These are phyloP conservation scores for Rubus parviflorus DNA, from an alignment of 306 rosid genomes.

Conservation along the genomic window DNA sequence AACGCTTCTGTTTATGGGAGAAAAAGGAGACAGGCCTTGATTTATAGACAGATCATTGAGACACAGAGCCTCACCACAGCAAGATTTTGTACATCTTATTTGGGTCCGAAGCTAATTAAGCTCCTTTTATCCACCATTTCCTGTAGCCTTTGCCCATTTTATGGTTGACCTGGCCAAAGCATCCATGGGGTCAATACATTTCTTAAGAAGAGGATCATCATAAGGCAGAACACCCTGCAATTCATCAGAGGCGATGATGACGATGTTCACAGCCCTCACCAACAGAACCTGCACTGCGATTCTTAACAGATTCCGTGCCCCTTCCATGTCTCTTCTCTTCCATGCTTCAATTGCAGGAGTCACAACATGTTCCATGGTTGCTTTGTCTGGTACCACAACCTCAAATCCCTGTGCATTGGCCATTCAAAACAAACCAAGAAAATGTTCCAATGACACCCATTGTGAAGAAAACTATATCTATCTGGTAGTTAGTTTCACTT, in stretches of 20 bases:
- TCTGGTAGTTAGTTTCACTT: background rate
- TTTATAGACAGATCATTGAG: background rate
- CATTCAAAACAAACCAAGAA: background rate
- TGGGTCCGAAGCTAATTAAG: too few species aligned
- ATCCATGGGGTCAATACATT: conserved; percentile 57
- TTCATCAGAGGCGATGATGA: conserved; percentile 69
- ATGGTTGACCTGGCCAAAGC: conserved; percentile 46
- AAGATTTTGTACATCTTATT: conserved; percentile 2
- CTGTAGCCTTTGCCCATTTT: conserved; percentile 41
- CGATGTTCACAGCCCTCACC: conserved; percentile 68
- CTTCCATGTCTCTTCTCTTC: conserved; percentile 69
- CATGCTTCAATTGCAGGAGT: conserved; percentile 79
- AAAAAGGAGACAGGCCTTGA: background rate
- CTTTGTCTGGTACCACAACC: conserved; percentile 70
- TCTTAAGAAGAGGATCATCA: conserved; percentile 52
- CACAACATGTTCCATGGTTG: conserved; percentile 74
- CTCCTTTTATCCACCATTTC: conserved; percentile 12
- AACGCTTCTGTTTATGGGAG: background rate
- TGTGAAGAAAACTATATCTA: background rate
- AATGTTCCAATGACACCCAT: background rate
- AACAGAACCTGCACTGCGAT: conserved; percentile 76
- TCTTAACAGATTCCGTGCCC: conserved; percentile 66
- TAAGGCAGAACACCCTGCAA: conserved; percentile 59
- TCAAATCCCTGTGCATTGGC: conserved; percentile 65
- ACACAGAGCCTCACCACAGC: background rate